Base-by-base conservation (phyloP, 345 rosid genomes). In the Isatis tinctoria region DNA sequence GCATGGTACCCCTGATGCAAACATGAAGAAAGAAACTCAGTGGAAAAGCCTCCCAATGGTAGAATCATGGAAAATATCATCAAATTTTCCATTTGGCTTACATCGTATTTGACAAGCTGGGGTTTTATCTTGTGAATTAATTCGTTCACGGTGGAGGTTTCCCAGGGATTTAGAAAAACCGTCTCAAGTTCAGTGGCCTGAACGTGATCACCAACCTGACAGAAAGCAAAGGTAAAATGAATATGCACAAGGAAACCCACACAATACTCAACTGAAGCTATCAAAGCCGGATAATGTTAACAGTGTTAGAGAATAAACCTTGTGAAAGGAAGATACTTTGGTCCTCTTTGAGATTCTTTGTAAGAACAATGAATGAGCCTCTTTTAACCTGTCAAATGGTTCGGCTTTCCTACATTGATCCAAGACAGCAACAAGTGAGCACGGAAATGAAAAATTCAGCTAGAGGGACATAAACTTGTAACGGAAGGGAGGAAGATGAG, bases 1-100 rank as follows among this genome's bases (percentile, higher is more conserved):
- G 60, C 67, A 79, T 83, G 77, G 83, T 85, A 94, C 33, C 98
- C 98, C 98, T 91, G 78, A 76, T 81, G 77, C 72, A 82, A 72
- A 60, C 72, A 60, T 17, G 36, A 77, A 79, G 67, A 68, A 75
- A 76, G 54, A 66, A 61, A 60, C 20, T 52, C 20, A 57, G 13
- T 39, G 27, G 11, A 53, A 14, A 67, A 64, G 66, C 53, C 44
- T 40, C 26, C 56, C 41, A 10, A 40, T 27, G 3, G 41, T 35
- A 36, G 18, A 76, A 47, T 35, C 18, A 80, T 36, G 26, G 74
- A 75, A 26, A 47, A 44, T 14, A 28, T 39, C 13, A 65, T 56
- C 12, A 32, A 22, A 44, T 24, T 51, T 10, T 13, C 49, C 13
- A 41, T 14, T 30, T 75, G 67, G 22, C 88, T 72, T 69, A 92